phyloP scores from a whole-genome alignment of 2,329 filamentous ascomycete genomes.

The Hysterium pulicare region DNA sequence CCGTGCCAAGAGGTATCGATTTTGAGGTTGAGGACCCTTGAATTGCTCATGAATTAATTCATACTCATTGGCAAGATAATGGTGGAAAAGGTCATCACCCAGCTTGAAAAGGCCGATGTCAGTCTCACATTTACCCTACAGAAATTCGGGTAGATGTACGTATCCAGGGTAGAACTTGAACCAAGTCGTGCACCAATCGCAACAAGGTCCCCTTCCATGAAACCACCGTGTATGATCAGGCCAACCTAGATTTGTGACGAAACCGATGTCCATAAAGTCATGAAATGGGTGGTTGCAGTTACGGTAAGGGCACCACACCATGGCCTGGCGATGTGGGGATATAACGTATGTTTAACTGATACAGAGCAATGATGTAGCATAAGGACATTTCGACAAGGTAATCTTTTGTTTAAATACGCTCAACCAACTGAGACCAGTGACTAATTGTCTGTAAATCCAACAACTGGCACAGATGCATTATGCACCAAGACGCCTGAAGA shows the following conservation, averaged over 20 bases:
- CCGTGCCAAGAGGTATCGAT: background rate
- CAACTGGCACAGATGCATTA: background rate
- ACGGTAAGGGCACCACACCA: background rate
- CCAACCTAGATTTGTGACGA: too few species aligned
- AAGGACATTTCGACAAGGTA: background rate
- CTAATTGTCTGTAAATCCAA: constrained; percentile 1
- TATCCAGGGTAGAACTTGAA: background rate
- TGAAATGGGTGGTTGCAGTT: background rate
- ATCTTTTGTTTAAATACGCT: background rate
- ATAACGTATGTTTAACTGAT: background rate
- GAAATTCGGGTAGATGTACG: background rate
- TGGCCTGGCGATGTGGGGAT: background rate
- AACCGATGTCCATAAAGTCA: background rate
- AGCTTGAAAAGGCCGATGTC: too few species aligned
- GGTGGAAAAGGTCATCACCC: background rate
- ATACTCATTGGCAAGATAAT: too few species aligned
- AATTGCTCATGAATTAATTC: background rate
- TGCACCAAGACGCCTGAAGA: background rate
- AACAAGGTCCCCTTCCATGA: background rate
- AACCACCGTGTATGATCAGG: background rate
- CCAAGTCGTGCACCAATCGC: background rate
- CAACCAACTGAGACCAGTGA: background rate
- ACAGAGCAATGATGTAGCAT: background rate
- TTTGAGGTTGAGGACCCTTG: background rate
- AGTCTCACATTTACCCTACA: too few species aligned